phyloP scores from a whole-genome alignment of 1,284 basidiomycete species.

The Ceratobasidium sp. region DNA sequence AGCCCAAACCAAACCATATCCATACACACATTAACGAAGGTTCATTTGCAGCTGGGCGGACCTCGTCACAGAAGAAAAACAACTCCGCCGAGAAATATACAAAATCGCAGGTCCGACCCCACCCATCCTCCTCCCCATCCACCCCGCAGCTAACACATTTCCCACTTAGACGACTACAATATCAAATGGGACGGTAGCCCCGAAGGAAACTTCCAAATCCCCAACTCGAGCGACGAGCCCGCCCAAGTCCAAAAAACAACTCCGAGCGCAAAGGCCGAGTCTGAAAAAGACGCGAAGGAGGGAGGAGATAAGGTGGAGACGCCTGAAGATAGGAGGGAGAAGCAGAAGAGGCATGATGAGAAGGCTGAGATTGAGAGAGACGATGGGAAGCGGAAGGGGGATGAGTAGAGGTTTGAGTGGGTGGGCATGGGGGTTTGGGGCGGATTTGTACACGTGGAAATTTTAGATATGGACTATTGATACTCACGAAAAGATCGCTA shows the following conservation, averaged over 20 bases:
- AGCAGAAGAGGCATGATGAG: slow-evolving; percentile 30
- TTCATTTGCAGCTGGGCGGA: slow-evolving; percentile 63
- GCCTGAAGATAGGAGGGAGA: slow-evolving; percentile 36
- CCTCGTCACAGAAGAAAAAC: slow-evolving; percentile 66
- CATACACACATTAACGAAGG: background rate
- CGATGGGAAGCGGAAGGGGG: slow-evolving; percentile 12
- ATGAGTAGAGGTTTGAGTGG: no score
- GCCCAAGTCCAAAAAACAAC: slow-evolving; percentile 28
- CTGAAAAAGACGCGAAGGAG: background rate
- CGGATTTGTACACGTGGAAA: no score
- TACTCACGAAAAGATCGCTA: no score
- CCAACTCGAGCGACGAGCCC: slow-evolving; percentile 46
- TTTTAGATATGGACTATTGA: no score
- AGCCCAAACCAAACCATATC: background rate
- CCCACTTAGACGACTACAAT: slow-evolving; percentile 65
- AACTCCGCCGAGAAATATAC: slow-evolving; percentile 67
- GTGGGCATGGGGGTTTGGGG: no score
- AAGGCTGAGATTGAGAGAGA: slow-evolving; percentile 33
- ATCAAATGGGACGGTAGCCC: slow-evolving; percentile 58
- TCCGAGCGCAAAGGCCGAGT: slow-evolving; percentile 8
- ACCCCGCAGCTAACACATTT: slow-evolving; percentile 47
- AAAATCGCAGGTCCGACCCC: slow-evolving; percentile 62
- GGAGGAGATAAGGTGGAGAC: slow-evolving; percentile 23
- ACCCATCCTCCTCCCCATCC: no score
- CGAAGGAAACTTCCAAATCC: slow-evolving; percentile 41